Percentiles rank a stretch among this genome's conserved stretches.
phyloP scores from a whole-genome alignment of 2,329 filamentous ascomycete species.

The Celoporthe dispersa region DNA sequence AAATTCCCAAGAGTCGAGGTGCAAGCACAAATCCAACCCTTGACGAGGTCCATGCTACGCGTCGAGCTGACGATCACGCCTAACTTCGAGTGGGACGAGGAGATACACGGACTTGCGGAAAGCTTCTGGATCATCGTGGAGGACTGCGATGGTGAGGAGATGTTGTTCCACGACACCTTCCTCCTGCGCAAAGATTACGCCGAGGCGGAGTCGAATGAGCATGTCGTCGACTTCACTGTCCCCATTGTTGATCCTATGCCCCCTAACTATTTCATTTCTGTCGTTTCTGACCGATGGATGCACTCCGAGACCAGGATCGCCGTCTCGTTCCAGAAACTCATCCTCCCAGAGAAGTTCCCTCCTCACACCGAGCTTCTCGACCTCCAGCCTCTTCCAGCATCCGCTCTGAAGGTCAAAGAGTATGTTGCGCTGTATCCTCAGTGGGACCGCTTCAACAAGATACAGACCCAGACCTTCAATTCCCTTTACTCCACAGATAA shows the following conservation, averaged over 20 bases:
- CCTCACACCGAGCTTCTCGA: slow-evolving; percentile 91
- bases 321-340: slow-evolving; percentile 92
- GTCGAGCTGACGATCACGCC: slow-evolving; percentile 90
- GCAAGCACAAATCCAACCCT: slow-evolving; percentile 90
- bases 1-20: slow-evolving; percentile 95
- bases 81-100: slow-evolving; percentile 94
- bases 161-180: slow-evolving; percentile 94
- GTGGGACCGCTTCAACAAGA: slow-evolving; percentile 92
- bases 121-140: slow-evolving; percentile 98
- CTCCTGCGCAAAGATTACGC: slow-evolving; percentile 90
- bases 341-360: slow-evolving; percentile 93
- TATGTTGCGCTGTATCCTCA: slow-evolving; percentile 80
- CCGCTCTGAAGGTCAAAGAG: slow-evolving; percentile 84
- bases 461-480: slow-evolving; percentile 97
- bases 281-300: slow-evolving; percentile 98
- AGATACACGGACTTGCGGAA: slow-evolving; percentile 84
- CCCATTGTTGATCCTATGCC: slow-evolving; percentile 97
- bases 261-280: slow-evolving; percentile 96
- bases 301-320: slow-evolving; percentile 92
- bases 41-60: slow-evolving; percentile 90
- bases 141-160: slow-evolving; percentile 95
- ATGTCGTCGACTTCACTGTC: slow-evolving; percentile 94
- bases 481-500: slow-evolving; percentile 89
- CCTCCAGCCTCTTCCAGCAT: slow-evolving; percentile 86
- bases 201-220: slow-evolving; percentile 83